Conservation (phyloP, 2,329 filamentous ascomycete species). For the Cercospora berteroae region DNA sequence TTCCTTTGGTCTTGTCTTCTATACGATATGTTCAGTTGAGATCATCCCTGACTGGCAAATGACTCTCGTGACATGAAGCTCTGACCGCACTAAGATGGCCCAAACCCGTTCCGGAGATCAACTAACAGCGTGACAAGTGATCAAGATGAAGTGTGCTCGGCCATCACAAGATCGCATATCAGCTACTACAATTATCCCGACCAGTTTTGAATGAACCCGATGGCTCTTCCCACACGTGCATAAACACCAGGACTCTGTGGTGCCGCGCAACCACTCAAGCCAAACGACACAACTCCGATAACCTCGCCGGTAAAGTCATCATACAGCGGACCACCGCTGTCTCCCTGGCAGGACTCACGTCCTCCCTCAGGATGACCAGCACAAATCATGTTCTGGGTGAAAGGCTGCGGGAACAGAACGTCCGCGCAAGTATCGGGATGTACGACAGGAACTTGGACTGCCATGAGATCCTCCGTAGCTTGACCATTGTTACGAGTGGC, state of each 20-base stretch:
- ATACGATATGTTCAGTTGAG: background rate
- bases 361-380: constrained; percentile 1
- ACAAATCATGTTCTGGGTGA: constrained; percentile 1
- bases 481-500: background rate
- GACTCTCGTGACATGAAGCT: background rate
- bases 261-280: background rate
- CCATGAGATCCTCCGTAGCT: background rate
- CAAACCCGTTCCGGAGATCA: background rate
- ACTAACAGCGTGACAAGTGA: background rate
- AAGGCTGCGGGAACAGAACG: background rate
- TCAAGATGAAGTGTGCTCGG: background rate
- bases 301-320: background rate
- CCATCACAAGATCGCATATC: background rate
- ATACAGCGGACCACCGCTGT: constrained; percentile 2
- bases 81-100: background rate
- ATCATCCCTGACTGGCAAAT: background rate
- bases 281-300: background rate
- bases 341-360: background rate
- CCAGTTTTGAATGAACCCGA: background rate
- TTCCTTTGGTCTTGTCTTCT: no score
- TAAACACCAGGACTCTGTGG: constrained; percentile 1
- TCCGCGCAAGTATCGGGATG: background rate
- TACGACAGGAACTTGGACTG: background rate
- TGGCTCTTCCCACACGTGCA: background rate
- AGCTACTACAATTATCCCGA: background rate